Evolutionary conservation across 305 asterid species (phyloP).

Genomic region (Fraxinus sp.): DNA sequence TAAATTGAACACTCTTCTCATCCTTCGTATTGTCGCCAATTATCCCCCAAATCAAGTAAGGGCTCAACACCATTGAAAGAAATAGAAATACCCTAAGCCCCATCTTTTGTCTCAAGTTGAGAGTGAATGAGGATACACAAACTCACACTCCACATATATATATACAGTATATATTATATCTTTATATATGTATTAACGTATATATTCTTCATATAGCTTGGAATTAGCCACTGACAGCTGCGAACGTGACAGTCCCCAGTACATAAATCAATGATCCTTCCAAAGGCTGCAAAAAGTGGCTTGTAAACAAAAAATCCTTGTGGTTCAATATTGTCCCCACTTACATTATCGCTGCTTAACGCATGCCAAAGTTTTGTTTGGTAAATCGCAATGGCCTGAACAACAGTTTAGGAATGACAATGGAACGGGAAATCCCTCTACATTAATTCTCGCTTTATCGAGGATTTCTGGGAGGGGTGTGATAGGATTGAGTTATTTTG

Average conservation of each 20-base stretch:
- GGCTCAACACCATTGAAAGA: slow-evolving; percentile 28
- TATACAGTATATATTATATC: not conserved
- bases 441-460: too few relatives aligned
- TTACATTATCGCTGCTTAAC: slow-evolving; percentile 17
- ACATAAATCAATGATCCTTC: not conserved
- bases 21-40: not conserved
- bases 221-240: slow-evolving; percentile 15
- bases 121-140: slow-evolving; percentile 1
- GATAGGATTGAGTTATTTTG: not conserved
- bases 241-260: not conserved
- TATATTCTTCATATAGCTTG: not conserved
- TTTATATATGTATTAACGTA: not conserved
- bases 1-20: slow-evolving; percentile 13
- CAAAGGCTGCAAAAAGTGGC: slow-evolving; percentile 27
- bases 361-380: slow-evolving; percentile 17
- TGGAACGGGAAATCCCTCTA: too few relatives aligned
- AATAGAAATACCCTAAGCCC: slow-evolving; percentile 25
- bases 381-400: not conserved
- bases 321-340: slow-evolving; percentile 32
- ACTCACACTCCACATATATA: not conserved
- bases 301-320: slow-evolving; percentile 1
- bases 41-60: slow-evolving; percentile 30
- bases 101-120: slow-evolving; percentile 28
- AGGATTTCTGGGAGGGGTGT: not conserved
- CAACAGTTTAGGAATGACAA: too few relatives aligned